phyloP scores from a whole-genome alignment of 2,329 filamentous ascomycete genomes.

The Chaetothyriales sp. region DNA sequence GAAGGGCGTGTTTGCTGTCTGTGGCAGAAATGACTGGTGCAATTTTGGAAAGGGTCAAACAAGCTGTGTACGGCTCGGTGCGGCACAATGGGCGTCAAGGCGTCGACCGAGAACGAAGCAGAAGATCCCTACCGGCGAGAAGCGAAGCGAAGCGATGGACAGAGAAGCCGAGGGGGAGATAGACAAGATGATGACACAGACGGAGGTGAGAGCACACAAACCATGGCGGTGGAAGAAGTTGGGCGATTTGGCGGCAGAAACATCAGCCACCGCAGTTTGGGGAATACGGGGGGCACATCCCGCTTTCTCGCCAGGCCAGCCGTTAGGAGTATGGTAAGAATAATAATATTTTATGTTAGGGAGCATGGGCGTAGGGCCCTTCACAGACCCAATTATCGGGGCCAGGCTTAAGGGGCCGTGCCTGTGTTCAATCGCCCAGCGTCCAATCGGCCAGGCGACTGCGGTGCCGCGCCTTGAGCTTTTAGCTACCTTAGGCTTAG shows the following conservation, averaged over 20 bases:
- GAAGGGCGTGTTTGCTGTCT: background rate
- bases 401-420: no score
- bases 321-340: no score
- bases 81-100: background rate
- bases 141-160: background rate
- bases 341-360: no score
- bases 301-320: background rate
- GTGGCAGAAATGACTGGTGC: background rate
- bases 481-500: background rate
- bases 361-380: no score
- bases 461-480: no score
- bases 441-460: background rate
- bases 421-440: no score
- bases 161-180: background rate
- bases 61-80: background rate
- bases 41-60: background rate
- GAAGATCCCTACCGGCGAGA: background rate
- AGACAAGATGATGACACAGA: background rate
- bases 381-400: no score
- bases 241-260: background rate
- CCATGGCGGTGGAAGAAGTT: background rate
- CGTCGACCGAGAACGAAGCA: background rate
- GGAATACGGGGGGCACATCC: background rate
- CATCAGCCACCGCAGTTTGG: background rate
- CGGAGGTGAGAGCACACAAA: background rate